phyloP scores from a whole-genome alignment of 805 yeast species.

The Kuraishia hungarica region DNA sequence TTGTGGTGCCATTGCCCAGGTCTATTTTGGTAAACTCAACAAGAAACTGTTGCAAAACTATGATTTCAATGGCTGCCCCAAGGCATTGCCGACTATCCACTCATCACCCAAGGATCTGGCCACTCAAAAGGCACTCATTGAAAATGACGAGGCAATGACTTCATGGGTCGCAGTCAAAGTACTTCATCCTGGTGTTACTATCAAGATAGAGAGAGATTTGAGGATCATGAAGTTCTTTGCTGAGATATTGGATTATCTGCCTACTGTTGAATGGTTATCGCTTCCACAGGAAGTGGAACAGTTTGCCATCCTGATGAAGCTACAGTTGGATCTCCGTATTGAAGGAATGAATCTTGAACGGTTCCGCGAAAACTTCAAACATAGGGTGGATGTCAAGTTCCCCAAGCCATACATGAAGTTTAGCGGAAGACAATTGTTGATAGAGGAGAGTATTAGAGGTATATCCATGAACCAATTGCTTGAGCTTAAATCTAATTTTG shows the following conservation, averaged over 20 bases:
- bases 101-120: too few species aligned
- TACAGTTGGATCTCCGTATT: constrained; percentile 83
- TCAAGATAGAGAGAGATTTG: constrained; percentile 69
- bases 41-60: constrained; percentile 21
- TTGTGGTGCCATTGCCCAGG: constrained; percentile 99
- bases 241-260: constrained; percentile 53
- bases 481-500: constrained; percentile 32
- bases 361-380: constrained; percentile 62
- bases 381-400: constrained; percentile 55
- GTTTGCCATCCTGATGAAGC: constrained; percentile 74
- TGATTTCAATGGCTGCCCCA: constrained; percentile 5
- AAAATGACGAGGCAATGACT: constrained; percentile 26
- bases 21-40: constrained; percentile 65
- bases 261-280: constrained; percentile 97
- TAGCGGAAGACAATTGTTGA: constrained; percentile 63
- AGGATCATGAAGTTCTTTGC: constrained; percentile 83
- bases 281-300: constrained; percentile 91
- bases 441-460: constrained; percentile 82
- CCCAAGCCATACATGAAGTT: constrained; percentile 66
- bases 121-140: constrained; percentile 16
- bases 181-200: constrained; percentile 79
- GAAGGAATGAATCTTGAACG: constrained; percentile 75
- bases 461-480: constrained; percentile 72
- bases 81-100: not conserved
- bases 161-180: constrained; percentile 83